These are phyloP conservation scores for Agrostemma githago DNA, from an alignment of 148 eudicot species.

Conservation along the genomic window DNA sequence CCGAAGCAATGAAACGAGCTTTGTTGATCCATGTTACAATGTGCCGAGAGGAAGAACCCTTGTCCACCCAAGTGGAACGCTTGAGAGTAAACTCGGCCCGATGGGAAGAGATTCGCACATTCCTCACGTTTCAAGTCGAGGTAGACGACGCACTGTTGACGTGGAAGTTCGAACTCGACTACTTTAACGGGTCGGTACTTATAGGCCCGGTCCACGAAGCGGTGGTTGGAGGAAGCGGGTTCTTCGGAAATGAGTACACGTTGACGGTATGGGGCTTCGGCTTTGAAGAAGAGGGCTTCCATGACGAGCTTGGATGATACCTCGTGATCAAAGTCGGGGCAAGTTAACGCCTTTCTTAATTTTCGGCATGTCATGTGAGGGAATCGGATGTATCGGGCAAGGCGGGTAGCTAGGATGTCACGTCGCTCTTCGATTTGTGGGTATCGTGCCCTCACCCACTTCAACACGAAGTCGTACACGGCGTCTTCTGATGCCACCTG, in stretches of 20 bases:
- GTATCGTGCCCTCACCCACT: conserved; percentile 69
- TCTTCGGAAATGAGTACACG: conserved; percentile 58
- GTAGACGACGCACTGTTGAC: conserved; percentile 84
- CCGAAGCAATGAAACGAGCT: conserved; percentile 85
- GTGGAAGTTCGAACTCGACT: conserved; percentile 78
- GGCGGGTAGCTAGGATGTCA: conserved; percentile 65
- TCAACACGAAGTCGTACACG: conserved; percentile 72
- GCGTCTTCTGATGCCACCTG: conserved; percentile 96
- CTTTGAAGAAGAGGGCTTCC: conserved; percentile 85
- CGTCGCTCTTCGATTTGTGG: conserved; percentile 75
- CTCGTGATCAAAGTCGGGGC: conserved; percentile 85
- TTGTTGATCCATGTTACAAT: conserved; percentile 92
- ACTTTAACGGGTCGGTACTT: conserved; percentile 85
- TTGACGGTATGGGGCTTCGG: conserved; percentile 87
- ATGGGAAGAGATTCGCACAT: conserved; percentile 67
- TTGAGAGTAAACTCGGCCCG: conserved; percentile 80
- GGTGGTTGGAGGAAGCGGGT: conserved; percentile 41
- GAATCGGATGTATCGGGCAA: conserved; percentile 70
- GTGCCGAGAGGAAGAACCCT: conserved; percentile 92
- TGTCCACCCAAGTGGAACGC: conserved; percentile 93
- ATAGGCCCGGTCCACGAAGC: conserved; percentile 69
- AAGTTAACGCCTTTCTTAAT: conserved; percentile 64
- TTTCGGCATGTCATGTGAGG: conserved; percentile 86
- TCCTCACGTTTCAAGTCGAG: conserved; percentile 71
- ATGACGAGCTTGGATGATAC: conserved; percentile 71